Evolutionary conservation across 306 rosid species (phyloP), one percentile per base, ranked within the genome.

Genomic region (Fragaria nilgerrensis): DNA sequence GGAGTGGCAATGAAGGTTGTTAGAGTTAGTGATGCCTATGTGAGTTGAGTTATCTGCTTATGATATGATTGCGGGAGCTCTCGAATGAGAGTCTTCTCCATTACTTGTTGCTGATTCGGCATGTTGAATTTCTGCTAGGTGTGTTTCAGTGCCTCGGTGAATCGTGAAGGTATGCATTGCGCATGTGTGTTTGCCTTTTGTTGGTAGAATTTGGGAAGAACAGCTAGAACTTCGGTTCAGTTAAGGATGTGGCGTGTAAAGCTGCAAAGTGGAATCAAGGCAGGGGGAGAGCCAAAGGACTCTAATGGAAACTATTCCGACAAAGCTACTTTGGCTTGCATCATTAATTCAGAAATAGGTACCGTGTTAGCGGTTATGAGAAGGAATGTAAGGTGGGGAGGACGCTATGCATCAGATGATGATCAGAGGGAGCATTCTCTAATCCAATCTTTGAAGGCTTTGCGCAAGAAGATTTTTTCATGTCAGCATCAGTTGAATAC

Each of bases 351-450:
- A 9, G 99, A 95, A 83, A 83, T 95, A 63, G 97, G 98, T 37
- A 89, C 99, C 77, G 99, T 95, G 65, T 84, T 95, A 83, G 94
- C 97, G 22, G 96, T 95, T 32, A 95, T 95, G 99, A 87, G 99
- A 78, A 89, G 98, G 86, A 92, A 95, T 82, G 97, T 91, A 29
- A 86, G 97, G 78, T 95, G 98, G 99, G 97, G 97, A 72, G 90
- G 92, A 34, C 97, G 90, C 49, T 92, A 88, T 85, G 84, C 86
- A 83, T 86, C 96, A 3, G 92, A 95, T 13, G 97, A 95, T 82
- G 98, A 91, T 85, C 97, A 96, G 86, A 81, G 93, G 80, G 99
- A 95, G 56, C 97, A 95, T 92, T 87, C 92, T 78, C 91, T 95
- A 32, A 92, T 95, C 86, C 97, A 89, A 76, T 92, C 99, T 56